Evolutionary conservation across 495 filamentous ascomycete species (phyloP), one percentile per base, ranked within the genome.

Genomic region (Xylaria intraflava): DNA sequence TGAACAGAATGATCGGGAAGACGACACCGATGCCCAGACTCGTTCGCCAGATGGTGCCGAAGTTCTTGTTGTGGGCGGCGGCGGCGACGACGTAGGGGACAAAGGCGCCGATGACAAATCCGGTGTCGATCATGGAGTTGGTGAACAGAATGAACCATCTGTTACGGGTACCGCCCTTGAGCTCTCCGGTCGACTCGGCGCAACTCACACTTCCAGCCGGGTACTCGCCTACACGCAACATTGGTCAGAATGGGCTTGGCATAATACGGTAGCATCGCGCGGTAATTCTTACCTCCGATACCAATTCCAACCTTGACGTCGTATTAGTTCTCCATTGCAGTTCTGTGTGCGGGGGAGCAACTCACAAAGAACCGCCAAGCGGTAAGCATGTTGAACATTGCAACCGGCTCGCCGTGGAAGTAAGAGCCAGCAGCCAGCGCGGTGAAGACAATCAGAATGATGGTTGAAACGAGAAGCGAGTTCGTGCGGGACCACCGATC

Each of bases 101-200:
- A 42, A 95, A 78, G 0, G 87, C 81, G 2, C 87, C 83, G 38
- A 87, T 69, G 3, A 93, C 86, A 46, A 88, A 92, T 0, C 84
- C 89, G 74, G 72, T 78, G 65, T 95, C 88, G 55, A 96, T 94
- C 73, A 87, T 84, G 30, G 87, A 79, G 70, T 95, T 95, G 40
- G 90, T 96, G 69, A 94, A 95, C 58, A 94, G 76, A 62, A 94
- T 89, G 68, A 95, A 96, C 88, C 88, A 95, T 19, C 83, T 78
- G 61, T 95, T 92, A 12, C 90, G 73, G 20, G 83, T 83, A n/a
- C 90, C 91, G 8, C 65, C 64, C 65, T 87, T 87, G 53, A 95
- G 71, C 64, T 95, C 88, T 16, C 88, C 88, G 0, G 84, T 89
- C 24, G 84, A 86, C 69, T 96, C 91, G 17, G 89, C 88, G 46